Conservation (phyloP, 129 eudicot genomes). For the Lactuca sativa region DNA sequence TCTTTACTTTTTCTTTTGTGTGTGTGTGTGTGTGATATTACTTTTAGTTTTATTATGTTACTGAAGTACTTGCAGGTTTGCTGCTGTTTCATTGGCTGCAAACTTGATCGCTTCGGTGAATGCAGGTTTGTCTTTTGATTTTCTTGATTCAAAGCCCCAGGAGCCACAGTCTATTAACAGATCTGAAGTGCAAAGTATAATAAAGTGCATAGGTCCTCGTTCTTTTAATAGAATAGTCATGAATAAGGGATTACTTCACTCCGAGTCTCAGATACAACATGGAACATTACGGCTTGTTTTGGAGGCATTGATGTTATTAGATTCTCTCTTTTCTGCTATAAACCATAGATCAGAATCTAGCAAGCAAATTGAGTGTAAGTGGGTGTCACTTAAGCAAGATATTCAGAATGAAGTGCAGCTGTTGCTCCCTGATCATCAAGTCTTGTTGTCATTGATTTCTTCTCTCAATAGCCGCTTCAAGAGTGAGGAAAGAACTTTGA, state of each 20-base stretch:
- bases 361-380: conserved; percentile 33
- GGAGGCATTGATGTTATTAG: conserved; percentile 63
- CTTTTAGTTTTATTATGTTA: conserved; percentile 14
- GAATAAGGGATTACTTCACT: conserved; percentile 86
- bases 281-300: conserved; percentile 75
- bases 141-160: conserved; percentile 38
- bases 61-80: conserved; percentile 82
- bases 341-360: conserved; percentile 31
- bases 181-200: conserved; percentile 57
- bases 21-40: conserved; percentile 9
- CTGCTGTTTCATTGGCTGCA: conserved; percentile 92
- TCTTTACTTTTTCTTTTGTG: conserved; percentile 10
- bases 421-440: conserved; percentile 88
- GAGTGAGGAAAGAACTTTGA: conserved; percentile 36
- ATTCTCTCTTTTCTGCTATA: conserved; percentile 55
- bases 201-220: conserved; percentile 81
- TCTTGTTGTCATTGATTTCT: conserved; percentile 65
- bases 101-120: conserved; percentile 74
- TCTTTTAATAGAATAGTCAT: conserved; percentile 61
- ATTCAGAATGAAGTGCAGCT: conserved; percentile 68
- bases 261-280: conserved; percentile 72
- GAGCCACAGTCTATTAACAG: conserved; percentile 44
- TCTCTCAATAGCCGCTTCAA: conserved; percentile 53
- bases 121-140: conserved; percentile 53
- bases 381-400: conserved; percentile 59